Base-by-base conservation (phyloP, 2,329 filamentous ascomycete genomes). In the Xylariaceae sp. region DNA sequence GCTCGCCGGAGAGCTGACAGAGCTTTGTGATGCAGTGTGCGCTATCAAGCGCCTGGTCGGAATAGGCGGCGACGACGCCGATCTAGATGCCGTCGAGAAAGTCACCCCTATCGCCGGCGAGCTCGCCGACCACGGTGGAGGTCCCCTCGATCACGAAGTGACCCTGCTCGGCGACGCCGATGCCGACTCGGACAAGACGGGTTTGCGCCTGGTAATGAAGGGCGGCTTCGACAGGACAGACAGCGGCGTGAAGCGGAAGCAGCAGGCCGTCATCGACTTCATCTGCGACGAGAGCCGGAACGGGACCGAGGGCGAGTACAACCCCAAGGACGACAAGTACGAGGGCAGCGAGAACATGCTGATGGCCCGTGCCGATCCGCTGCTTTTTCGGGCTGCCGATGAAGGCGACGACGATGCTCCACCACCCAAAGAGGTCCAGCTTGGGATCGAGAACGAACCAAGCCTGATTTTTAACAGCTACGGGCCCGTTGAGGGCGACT, bases 211-310 rank as follows among this genome's bases (percentile, higher is more conserved):
- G 1, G 75, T 80, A 40, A 57, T 94, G 31, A 65, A 69, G 37
- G 77, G 78, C n/a, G 75, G 76, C 11, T 67, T 63, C 29, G 65
- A 71, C 40, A 61, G 60, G 9, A 53, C 70, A 6, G 65, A 74
- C 31, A 81, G 77, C 6, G 67, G 70, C 33, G 64, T 69, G 31
- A 65, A 68, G 35, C 61, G 62, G 18, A 65, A 75, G 39, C 83
- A 93, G 57, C 79, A 77, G 51, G 85, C 88, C 3, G 72, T 94
- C 8, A 75, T 96, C 34, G 84, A 94, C 50, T 88, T 96, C 47
- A 56, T 89, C 14, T 98, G 92, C 61, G 82, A 94, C 52, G 65
- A 61, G 19, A 69, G 81, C 2, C 70, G 74, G 45, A 79, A 78
- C 7, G 89, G 89, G 1, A 70, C 81, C 5, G 89, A 94, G 61